These are phyloP conservation scores for Bisporella sp. DNA, from an alignment of 2,329 filamentous ascomycete genomes.

Conservation along the genomic window DNA sequence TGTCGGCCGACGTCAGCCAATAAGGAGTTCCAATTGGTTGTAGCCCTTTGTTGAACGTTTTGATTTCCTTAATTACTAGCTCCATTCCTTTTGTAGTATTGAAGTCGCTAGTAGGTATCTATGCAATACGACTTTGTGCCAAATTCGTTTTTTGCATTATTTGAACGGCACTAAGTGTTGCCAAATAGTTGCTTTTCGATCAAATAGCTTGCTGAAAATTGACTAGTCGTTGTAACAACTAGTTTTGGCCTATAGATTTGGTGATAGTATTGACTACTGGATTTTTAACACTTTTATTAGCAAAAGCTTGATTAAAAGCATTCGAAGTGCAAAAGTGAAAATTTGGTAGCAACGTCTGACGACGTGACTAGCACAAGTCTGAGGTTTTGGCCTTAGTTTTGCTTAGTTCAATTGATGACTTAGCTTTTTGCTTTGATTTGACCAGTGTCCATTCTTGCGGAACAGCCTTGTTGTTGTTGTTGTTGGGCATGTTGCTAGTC, in stretches of 20 bases:
- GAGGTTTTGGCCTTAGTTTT: not conserved
- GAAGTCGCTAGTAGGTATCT: not conserved
- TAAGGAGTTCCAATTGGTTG: not conserved
- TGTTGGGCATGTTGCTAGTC: not conserved
- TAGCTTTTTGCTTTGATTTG: not conserved
- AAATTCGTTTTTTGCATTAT: not conserved
- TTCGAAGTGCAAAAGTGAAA: not conserved
- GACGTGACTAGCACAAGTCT: too few relatives aligned
- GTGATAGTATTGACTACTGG: not conserved
- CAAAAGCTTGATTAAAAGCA: not conserved
- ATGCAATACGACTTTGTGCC: not conserved
- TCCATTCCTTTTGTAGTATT: not conserved
- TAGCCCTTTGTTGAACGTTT: slow-evolving; percentile 1
- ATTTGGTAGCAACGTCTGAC: not conserved
- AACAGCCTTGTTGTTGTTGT: not conserved
- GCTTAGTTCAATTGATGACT: not conserved
- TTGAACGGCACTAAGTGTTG: not conserved
- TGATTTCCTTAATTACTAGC: not conserved
- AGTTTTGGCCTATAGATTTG: not conserved
- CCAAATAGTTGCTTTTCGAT: not conserved
- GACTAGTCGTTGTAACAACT: not conserved
- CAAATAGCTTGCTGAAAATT: not conserved
- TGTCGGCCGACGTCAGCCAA: not conserved
- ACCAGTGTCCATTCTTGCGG: not conserved
- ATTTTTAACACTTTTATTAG: not conserved